phyloP scores from a whole-genome alignment of 1,139 yeast species.

The Pichia sorboxylosa region DNA sequence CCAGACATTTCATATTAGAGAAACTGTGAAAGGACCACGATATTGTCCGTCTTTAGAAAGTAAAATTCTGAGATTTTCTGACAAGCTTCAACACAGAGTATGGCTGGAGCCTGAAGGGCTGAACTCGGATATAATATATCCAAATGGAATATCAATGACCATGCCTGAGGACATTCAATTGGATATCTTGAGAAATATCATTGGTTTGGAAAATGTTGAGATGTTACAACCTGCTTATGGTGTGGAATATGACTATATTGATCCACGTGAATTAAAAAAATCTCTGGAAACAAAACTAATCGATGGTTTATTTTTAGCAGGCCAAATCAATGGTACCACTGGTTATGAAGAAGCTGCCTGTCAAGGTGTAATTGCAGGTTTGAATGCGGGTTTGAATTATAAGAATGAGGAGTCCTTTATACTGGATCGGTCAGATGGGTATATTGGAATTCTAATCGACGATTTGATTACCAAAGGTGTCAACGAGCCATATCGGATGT shows the following conservation, averaged over 20 bases:
- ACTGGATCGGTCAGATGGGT: slow-evolving; percentile 71
- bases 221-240: slow-evolving; percentile 97
- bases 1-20: slow-evolving; percentile 80
- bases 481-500: slow-evolving; percentile 96
- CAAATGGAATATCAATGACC: slow-evolving; percentile 92
- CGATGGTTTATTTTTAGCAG: slow-evolving; percentile 76
- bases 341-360: slow-evolving; percentile 99
- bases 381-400: slow-evolving; percentile 65
- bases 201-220: slow-evolving; percentile 78
- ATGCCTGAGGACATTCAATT: slow-evolving; percentile 92
- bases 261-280: slow-evolving; percentile 72
- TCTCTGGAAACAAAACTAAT: slow-evolving; percentile 78
- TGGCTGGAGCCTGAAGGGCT: slow-evolving; percentile 92
- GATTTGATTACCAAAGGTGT: slow-evolving; percentile 94
- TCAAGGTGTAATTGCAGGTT: slow-evolving; percentile 92
- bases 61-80: slow-evolving; percentile 70
- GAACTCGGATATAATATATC: slow-evolving; percentile 66
- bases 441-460: slow-evolving; percentile 84
- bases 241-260: slow-evolving; percentile 93
- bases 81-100: slow-evolving; percentile 63
- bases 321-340: slow-evolving; percentile 97
- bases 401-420: slow-evolving; percentile 33
- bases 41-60: slow-evolving; percentile 96
- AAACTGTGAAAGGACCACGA: slow-evolving; percentile 92
- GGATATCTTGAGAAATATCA: slow-evolving; percentile 60